Base-by-base conservation (phyloP, 768 basidiomycete species). In the Russula vinacea region DNA sequence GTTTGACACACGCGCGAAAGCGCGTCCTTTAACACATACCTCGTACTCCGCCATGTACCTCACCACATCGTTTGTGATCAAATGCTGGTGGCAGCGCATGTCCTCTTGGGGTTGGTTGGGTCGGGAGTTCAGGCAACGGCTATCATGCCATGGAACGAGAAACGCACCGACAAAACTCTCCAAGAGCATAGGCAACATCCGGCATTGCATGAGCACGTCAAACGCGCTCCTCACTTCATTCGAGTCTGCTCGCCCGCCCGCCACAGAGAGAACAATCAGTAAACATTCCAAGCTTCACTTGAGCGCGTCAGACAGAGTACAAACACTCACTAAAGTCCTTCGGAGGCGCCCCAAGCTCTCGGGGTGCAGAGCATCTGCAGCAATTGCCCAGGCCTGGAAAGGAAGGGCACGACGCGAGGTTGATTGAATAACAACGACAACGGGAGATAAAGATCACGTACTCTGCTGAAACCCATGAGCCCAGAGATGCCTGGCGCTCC, bases 161-260 rank as follows among this genome's bases (percentile, higher is more conserved):
- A 45, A 0, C 45, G 58, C 58, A 89, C 90, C 87, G 32, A 91
- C 79, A 70, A 89, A 91, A 13, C 80, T 81, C 70, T 92, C 90
- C 26, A 90, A 74, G 62, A 90, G 75, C 55, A 82, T 80, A 11
- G 86, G 82, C 19, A 90, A 73, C 73, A 84, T 81, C 66, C 83
- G 80, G 56, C 81, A 80, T 65, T 81, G 80, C 64, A 81, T 83
- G 39, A 92, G 76, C 8, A 81, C 67, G 42, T 80, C 82, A 67
- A 90, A 84, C 13, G 88, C 86, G 16, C 75, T 76, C 51, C 80
- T 78, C 6, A 88, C 78, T 42, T 74, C 72, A 29, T 77, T 76
- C 70, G 81, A 75, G 71, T 86, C 85, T 80, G 59, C 29, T 19
- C 60, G n/a, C 37, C n/a, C n/a, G n/a, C n/a, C n/a, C n/a, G n/a